Base-by-base conservation (phyloP, 2,329 filamentous ascomycete genomes). In the Fusarium longipes region DNA sequence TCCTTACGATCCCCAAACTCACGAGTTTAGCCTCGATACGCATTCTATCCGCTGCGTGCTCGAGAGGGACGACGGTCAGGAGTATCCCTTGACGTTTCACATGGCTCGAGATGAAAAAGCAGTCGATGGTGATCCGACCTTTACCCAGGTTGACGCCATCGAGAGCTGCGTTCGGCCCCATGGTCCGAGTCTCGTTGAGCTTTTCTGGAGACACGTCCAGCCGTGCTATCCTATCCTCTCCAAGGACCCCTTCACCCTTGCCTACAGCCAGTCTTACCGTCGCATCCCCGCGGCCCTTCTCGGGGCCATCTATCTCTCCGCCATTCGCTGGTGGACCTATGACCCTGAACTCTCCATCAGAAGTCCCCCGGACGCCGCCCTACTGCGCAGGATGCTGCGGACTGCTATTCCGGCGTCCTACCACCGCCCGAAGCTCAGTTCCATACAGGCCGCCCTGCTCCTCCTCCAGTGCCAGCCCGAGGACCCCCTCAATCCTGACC, bases 151-250 rank as follows among this genome's bases (percentile, higher is more conserved):
- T 2, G 73, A 80, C 58, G 82, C 83, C 33, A 83, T 90, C 60
- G 87, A 90, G 75, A 79, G 81, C 36, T 81, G 86, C 55, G 84
- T 91, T 20, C 81, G 82, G 24, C 84, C 86, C 12, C 83, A 89
- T 73, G 88, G 88, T 8, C 82, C 82, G 47, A 82, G 82, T 38
- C 78, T 91, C 50, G 82, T 91, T 57, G 84, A 87, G 65, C 80
- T 90, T 30, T 91, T 89, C 77, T 90, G 89, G 75, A 77, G 82
- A n/a, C 82, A 84, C 42, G 81, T 86, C 11, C 84, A 86, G 58
- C 84, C 84, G 2, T 81, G 79, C 60, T 86, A 83, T 67, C 84
- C 84, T 2, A 80, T 86, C 43, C 73, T 86, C 6, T 82, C 85
- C 73, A 86, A 86, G 73, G 82, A 82, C 22, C 81, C 83, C 20